Conservation (phyloP, 164 flowering plant genomes). For the Berberis vulgaris region DNA sequence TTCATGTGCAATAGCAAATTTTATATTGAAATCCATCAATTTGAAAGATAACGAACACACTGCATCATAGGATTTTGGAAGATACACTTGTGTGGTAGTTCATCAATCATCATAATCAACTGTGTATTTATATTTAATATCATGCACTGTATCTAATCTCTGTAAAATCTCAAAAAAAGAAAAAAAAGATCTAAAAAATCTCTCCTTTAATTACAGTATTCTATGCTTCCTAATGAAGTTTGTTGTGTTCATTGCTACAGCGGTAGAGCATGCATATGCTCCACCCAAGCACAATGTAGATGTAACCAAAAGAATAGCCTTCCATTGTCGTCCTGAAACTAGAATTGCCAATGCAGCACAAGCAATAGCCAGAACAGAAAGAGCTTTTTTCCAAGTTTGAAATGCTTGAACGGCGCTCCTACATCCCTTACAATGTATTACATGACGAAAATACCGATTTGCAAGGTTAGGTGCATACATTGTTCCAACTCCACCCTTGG, state of each 20-base stretch:
- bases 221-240: conserved; percentile 85
- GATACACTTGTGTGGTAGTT: too few relatives aligned
- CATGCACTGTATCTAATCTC: too few relatives aligned
- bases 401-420: conserved; percentile 48
- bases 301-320: conserved; percentile 37
- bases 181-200: background rate
- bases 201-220: conserved; percentile 34
- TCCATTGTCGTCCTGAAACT: conserved; percentile 78
- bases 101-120: too few relatives aligned
- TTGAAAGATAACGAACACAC: too few relatives aligned
- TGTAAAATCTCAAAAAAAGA: background rate
- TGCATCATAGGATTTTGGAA: too few relatives aligned
- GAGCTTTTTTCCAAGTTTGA: conserved; percentile 50
- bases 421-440: conserved; percentile 83
- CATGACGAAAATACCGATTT: conserved; percentile 81
- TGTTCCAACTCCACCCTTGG: conserved; percentile 81
- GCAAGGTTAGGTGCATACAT: conserved; percentile 69
- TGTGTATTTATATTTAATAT: too few relatives aligned
- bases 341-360: conserved; percentile 58
- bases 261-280: conserved; percentile 51
- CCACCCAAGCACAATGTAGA: conserved; percentile 51
- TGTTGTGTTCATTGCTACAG: conserved; percentile 65
- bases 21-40: too few relatives aligned
- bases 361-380: conserved; percentile 40
- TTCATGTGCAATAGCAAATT: too few relatives aligned